phyloP scores from a whole-genome alignment of 1,284 basidiomycete genomes.

The Tranzscheliella williamsii region DNA sequence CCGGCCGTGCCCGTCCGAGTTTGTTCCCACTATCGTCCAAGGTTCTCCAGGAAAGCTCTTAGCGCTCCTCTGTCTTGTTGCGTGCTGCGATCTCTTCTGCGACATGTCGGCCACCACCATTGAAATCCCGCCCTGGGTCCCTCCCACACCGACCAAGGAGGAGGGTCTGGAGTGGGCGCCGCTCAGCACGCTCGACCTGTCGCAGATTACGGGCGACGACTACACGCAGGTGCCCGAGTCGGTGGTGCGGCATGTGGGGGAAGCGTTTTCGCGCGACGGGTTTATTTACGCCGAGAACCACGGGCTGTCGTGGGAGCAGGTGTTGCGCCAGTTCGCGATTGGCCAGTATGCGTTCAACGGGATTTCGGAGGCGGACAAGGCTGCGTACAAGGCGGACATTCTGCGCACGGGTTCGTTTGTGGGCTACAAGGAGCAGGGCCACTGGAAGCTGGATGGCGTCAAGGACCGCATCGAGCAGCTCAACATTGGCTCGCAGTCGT shows the following conservation, averaged over 20 bases:
- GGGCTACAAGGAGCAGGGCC: constrained; percentile 64
- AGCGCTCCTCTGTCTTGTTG: too few species aligned
- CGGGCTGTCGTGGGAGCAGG: constrained; percentile 50
- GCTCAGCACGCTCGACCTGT: constrained; percentile 54
- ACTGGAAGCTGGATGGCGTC: constrained; percentile 61
- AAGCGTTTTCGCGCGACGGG: constrained; percentile 49
- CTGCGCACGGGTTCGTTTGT: constrained; percentile 50
- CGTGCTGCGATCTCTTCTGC: too few species aligned
- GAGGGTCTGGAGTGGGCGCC: constrained; percentile 58
- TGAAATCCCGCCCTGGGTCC: constrained; percentile 50
- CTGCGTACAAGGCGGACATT: constrained; percentile 54
- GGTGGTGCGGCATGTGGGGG: constrained; percentile 48
- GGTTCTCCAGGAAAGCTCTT: too few species aligned
- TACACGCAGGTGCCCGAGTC: constrained; percentile 44
- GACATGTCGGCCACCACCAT: constrained; percentile 2
- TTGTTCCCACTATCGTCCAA: too few species aligned
- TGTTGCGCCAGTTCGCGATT: constrained; percentile 58
- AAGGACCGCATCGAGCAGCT: constrained; percentile 63
- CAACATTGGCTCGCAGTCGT: constrained; percentile 62
- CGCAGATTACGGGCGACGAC: constrained; percentile 46
- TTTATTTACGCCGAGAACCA: constrained; percentile 60
- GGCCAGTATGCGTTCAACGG: constrained; percentile 57
- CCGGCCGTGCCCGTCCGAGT: too few species aligned
- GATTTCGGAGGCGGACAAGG: constrained; percentile 50
- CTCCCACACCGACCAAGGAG: constrained; percentile 43